phyloP scores from a whole-genome alignment of 192 early-diverging fungal genomes.

The Gamsiella multidivaricata region DNA sequence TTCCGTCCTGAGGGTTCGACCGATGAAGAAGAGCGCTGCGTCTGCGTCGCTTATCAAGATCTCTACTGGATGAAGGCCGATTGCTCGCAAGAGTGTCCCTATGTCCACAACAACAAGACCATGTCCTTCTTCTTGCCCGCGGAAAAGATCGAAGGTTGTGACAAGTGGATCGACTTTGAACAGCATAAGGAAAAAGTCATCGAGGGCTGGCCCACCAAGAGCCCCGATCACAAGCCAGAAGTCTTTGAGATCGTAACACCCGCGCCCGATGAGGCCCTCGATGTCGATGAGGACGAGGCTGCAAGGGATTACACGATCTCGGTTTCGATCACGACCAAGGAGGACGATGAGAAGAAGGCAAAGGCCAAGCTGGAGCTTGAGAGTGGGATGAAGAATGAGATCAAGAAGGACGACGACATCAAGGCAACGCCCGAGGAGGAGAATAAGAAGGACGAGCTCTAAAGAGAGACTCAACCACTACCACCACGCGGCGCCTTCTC shows the following conservation, averaged over 20 bases:
- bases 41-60: slow-evolving; percentile 42
- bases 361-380: slow-evolving; percentile 4
- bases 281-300: slow-evolving; percentile 6
- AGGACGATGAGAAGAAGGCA: slow-evolving; percentile 10
- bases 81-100: slow-evolving; percentile 41
- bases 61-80: slow-evolving; percentile 54
- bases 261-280: slow-evolving; percentile 4
- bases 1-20: slow-evolving; percentile 22
- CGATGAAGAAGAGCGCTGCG: slow-evolving; percentile 34
- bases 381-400: background rate
- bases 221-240: slow-evolving; percentile 21
- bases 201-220: slow-evolving; percentile 12
- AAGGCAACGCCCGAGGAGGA: background rate
- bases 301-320: slow-evolving; percentile 12
- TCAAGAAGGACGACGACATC: slow-evolving; percentile 1
- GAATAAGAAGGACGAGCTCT: slow-evolving; percentile 38
- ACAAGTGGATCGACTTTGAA: slow-evolving; percentile 46
- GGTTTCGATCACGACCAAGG: slow-evolving; percentile 7
- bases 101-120: slow-evolving; percentile 16
- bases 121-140: slow-evolving; percentile 44
- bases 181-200: slow-evolving; percentile 20
- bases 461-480: slow-evolving; percentile 16
- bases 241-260: slow-evolving; percentile 30
- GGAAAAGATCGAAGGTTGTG: slow-evolving; percentile 42
- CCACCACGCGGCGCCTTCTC: too few relatives aligned